Evolutionary conservation across 768 basidiomycete genomes (phyloP).

Genomic region (Tulasnella sp.): DNA sequence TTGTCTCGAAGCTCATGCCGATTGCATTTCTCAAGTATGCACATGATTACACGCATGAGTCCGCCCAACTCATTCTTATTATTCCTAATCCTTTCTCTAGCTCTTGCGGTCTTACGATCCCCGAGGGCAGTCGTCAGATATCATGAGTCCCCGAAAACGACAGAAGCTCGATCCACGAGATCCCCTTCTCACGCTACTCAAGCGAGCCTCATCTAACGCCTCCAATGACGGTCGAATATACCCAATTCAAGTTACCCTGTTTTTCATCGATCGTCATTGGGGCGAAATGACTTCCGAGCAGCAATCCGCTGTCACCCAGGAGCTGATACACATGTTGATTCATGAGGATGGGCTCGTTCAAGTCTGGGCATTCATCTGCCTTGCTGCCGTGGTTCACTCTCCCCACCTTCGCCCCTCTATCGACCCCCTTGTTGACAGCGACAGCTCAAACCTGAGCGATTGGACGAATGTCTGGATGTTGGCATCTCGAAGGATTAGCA

Average conservation of each 20-base stretch:
- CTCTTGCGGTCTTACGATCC: conserved; percentile 21
- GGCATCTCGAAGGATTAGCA: conserved; percentile 60
- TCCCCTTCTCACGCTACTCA: neutral
- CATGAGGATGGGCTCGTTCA: conserved; percentile 56
- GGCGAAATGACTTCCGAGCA: conserved; percentile 43
- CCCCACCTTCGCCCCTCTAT: neutral
- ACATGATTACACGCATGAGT: conserved; percentile 38
- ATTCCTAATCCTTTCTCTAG: conserved; percentile 42
- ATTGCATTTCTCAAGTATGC: conserved; percentile 55
- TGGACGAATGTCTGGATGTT: conserved; percentile 82
- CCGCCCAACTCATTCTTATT: conserved; percentile 48
- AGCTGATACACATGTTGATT: conserved; percentile 50
- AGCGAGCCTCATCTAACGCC: neutral
- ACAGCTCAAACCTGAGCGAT: conserved; percentile 21
- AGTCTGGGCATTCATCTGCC: conserved; percentile 74
- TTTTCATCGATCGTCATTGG: conserved; percentile 79
- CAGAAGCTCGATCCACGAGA: conserved; percentile 19
- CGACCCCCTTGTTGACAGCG: conserved; percentile 4
- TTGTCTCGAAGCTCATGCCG: conserved; percentile 66
- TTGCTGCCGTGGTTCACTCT: conserved; percentile 55
- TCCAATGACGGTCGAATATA: conserved; percentile 23
- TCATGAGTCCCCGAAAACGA: conserved; percentile 25
- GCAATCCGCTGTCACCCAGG: conserved; percentile 43
- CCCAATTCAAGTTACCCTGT: conserved; percentile 68
- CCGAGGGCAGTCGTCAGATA: conserved; percentile 22